phyloP scores from a whole-genome alignment of 345 rosid species.

The Bretschneidera sinensis region DNA sequence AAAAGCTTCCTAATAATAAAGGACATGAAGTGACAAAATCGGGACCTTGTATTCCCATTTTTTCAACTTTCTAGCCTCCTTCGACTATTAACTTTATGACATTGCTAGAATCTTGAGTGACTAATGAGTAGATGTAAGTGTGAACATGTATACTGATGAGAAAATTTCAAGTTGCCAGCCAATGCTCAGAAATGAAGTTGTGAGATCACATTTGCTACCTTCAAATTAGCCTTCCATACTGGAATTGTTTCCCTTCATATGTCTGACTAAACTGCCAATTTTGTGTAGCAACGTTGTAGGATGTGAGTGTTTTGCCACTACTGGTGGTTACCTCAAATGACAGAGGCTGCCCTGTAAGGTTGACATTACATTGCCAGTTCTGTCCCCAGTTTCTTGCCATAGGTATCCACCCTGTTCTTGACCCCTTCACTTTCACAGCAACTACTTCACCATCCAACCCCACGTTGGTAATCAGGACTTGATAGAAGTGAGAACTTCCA shows the following conservation, averaged over 20 bases:
- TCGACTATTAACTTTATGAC: no score
- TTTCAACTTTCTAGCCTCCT: no score
- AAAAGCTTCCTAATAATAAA: neutral
- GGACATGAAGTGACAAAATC: constrained; percentile 17
- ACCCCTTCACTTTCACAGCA: constrained; percentile 85
- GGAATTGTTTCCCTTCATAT: constrained; percentile 77
- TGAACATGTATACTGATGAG: constrained; percentile 10
- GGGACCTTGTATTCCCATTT: constrained; percentile 9
- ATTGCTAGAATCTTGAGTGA: no score
- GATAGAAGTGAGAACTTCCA: constrained; percentile 66
- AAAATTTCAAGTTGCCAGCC: no score
- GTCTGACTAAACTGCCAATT: constrained; percentile 86
- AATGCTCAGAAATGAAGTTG: no score
- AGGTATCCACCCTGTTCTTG: constrained; percentile 88
- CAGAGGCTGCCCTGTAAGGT: constrained; percentile 75
- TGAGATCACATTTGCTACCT: no score
- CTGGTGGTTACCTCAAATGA: constrained; percentile 81
- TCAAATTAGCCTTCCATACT: constrained; percentile 8
- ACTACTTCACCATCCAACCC: constrained; percentile 76
- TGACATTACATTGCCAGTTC: constrained; percentile 65
- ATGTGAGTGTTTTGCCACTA: constrained; percentile 53
- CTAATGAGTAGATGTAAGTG: neutral
- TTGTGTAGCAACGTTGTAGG: constrained; percentile 74
- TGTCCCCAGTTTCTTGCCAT: constrained; percentile 99
- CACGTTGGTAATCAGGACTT: constrained; percentile 74